phyloP scores from a whole-genome alignment of 495 filamentous ascomycete species.

The Symbiotaphrina buchneri region DNA sequence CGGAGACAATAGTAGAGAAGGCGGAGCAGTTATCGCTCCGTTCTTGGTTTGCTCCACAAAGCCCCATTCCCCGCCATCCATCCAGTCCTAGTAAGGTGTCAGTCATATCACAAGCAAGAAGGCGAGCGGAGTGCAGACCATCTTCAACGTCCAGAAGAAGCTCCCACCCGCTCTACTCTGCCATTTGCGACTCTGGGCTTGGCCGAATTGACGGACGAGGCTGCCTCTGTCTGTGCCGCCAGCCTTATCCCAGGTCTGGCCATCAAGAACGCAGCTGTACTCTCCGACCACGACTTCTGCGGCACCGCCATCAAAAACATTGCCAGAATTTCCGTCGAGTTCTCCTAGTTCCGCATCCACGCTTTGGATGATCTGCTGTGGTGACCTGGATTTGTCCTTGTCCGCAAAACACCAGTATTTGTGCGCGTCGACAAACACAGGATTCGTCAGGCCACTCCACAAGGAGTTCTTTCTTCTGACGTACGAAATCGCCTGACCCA shows the following conservation, averaged over 20 bases:
- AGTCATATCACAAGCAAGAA: neutral
- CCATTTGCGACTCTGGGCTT: slow-evolving; percentile 19
- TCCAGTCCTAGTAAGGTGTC: slow-evolving; percentile 16
- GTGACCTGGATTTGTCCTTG: slow-evolving; percentile 17
- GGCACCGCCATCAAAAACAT: slow-evolving; percentile 19
- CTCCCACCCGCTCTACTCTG: slow-evolving; percentile 19
- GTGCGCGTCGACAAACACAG: slow-evolving; percentile 30
- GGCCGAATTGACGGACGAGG: slow-evolving; percentile 20
- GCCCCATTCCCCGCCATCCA: slow-evolving; percentile 30
- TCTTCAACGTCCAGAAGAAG: slow-evolving; percentile 31
- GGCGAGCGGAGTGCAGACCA: slow-evolving; percentile 10
- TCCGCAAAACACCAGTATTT: slow-evolving; percentile 28
- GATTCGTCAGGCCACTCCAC: slow-evolving; percentile 8
- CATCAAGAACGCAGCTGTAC: slow-evolving; percentile 26
- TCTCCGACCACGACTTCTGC: slow-evolving; percentile 26
- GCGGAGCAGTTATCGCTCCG: slow-evolving; percentile 16
- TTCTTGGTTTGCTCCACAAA: slow-evolving; percentile 21
- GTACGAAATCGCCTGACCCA: slow-evolving; percentile 16
- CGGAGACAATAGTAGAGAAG: slow-evolving; percentile 11
- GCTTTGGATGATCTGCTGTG: slow-evolving; percentile 21
- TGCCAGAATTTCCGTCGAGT: slow-evolving; percentile 18
- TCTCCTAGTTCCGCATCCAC: slow-evolving; percentile 14
- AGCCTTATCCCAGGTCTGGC: slow-evolving; percentile 18
- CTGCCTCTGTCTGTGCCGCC: slow-evolving; percentile 9
- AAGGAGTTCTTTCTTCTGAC: slow-evolving; percentile 10